Conservation (phyloP, 495 filamentous ascomycete genomes). For the Aspergillus bridgeri region DNA sequence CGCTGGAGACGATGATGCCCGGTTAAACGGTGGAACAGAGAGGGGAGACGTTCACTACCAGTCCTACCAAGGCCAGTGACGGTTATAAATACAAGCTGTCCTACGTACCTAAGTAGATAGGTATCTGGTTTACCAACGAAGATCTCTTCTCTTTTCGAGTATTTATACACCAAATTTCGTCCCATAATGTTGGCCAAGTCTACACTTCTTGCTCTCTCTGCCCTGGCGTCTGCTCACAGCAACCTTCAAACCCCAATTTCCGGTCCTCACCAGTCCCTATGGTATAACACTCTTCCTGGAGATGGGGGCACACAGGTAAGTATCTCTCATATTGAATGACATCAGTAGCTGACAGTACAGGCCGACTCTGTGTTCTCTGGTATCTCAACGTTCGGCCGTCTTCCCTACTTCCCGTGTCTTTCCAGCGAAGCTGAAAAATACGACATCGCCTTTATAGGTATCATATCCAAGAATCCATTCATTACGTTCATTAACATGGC, state of each 20-base stretch:
- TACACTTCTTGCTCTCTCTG: conserved; percentile 28
- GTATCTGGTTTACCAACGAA: background rate
- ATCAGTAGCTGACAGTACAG: conserved; percentile 27
- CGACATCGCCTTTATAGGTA: conserved; percentile 80
- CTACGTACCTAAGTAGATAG: background rate
- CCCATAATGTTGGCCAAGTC: conserved; percentile 17
- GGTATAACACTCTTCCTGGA: conserved; percentile 65
- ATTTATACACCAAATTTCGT: background rate
- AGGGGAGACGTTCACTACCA: background rate
- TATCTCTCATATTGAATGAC: background rate
- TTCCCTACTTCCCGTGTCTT: conserved; percentile 77
- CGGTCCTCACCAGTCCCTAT: conserved; percentile 56
- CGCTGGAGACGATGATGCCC: background rate
- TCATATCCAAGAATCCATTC: background rate
- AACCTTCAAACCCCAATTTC: conserved; percentile 53
- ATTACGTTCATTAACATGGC: background rate
- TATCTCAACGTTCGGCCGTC: conserved; percentile 72
- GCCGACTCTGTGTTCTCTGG: conserved; percentile 71
- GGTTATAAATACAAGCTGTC: background rate
- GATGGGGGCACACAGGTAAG: conserved; percentile 64
- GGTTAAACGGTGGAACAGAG: background rate
- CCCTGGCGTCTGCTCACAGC: conserved; percentile 47
- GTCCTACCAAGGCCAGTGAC: background rate
- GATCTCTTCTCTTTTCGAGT: background rate
- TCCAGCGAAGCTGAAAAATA: conserved; percentile 65